These are phyloP conservation scores for Begonia loranthoides DNA, from an alignment of 306 rosid genomes.

Conservation along the genomic window DNA sequence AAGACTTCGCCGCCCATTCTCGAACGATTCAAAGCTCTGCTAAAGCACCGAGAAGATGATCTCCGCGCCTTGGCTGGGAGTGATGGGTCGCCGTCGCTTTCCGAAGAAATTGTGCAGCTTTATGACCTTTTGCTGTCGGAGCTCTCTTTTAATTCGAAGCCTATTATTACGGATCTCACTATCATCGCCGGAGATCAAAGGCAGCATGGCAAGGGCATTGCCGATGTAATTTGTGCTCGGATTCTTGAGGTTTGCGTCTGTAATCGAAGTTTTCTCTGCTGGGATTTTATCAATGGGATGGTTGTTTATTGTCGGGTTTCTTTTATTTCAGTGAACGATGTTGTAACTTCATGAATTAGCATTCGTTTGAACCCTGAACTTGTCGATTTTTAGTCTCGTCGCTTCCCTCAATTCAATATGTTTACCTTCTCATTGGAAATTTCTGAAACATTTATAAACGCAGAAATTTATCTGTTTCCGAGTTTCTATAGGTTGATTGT, in stretches of 20 bases:
- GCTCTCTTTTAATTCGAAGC: constrained; percentile 65
- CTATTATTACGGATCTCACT: constrained; percentile 90
- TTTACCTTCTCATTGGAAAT: no score
- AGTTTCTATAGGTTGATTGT: no score
- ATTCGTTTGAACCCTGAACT: no score
- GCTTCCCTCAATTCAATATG: no score
- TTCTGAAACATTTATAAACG: no score
- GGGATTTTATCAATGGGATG: not conserved
- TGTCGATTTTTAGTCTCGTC: no score
- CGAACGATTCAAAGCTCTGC: constrained; percentile 50
- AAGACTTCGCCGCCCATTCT: constrained; percentile 48
- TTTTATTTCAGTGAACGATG: no score
- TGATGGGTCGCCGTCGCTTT: constrained; percentile 28
- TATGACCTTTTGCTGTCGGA: constrained; percentile 58
- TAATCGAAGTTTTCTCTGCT: constrained; percentile 21
- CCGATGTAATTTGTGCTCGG: constrained; percentile 70
- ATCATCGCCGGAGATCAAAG: constrained; percentile 73
- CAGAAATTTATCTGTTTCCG: no score
- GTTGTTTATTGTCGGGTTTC: no score
- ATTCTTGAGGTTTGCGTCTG: constrained; percentile 82
- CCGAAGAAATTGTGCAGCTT: constrained; percentile 62
- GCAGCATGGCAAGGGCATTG: constrained; percentile 82
- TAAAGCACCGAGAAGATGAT: constrained; percentile 70
- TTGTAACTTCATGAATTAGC: no score
- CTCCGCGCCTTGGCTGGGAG: constrained; percentile 32